phyloP scores from a whole-genome alignment of 148 eudicot species.

The Fallopia convolvulus region DNA sequence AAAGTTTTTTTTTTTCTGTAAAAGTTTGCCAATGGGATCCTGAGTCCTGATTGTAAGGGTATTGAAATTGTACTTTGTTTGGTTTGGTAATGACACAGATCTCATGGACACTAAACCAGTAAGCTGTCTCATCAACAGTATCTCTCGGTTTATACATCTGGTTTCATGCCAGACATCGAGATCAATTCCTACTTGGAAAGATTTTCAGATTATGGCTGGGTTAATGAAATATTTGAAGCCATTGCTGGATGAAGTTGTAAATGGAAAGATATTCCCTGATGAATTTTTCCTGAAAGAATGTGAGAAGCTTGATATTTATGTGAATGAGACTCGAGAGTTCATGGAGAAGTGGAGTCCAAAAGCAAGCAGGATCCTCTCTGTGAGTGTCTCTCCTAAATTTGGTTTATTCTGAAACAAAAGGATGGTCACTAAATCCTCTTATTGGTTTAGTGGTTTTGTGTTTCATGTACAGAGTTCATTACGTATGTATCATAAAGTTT shows the following conservation, averaged over 20 bases:
- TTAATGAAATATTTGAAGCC: slow-evolving; percentile 65
- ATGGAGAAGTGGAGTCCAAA: slow-evolving; percentile 76
- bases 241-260: slow-evolving; percentile 51
- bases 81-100: slow-evolving; percentile 27
- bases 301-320: slow-evolving; percentile 59
- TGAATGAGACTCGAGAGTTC: slow-evolving; percentile 75
- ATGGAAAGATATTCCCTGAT: slow-evolving; percentile 37
- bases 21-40: not conserved
- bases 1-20: too few species aligned
- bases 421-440: not conserved
- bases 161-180: slow-evolving; percentile 58
- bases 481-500: not conserved
- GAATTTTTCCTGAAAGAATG: slow-evolving; percentile 49
- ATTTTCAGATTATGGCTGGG: slow-evolving; percentile 34
- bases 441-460: not conserved
- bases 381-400: slow-evolving; percentile 30
- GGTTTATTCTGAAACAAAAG: not conserved
- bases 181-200: slow-evolving; percentile 51
- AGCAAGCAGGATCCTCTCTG: slow-evolving; percentile 63
- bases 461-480: not conserved
- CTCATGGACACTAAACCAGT: slow-evolving; percentile 64
- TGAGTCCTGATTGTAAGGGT: not conserved
- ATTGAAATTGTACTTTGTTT: not conserved
- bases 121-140: slow-evolving; percentile 70
- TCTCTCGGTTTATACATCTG: slow-evolving; percentile 79